These are phyloP conservation scores for Septoria petroselini DNA, from an alignment of 2,329 filamentous ascomycete genomes.

Conservation along the genomic window DNA sequence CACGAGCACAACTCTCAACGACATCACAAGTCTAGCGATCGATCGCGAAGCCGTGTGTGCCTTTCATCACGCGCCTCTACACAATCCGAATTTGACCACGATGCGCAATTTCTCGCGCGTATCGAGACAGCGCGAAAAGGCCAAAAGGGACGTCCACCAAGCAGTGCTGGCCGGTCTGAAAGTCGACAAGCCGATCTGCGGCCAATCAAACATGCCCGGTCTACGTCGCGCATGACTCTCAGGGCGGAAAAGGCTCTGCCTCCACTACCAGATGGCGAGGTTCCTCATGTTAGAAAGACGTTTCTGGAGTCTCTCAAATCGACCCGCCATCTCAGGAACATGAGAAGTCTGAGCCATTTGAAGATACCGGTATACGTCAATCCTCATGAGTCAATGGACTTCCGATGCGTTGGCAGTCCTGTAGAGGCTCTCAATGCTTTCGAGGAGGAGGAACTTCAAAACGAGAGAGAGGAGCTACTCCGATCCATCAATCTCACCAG, in stretches of 20 bases:
- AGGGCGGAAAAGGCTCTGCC: conserved; percentile 7
- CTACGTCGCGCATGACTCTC: not conserved
- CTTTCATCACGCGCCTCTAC: conserved; percentile 1
- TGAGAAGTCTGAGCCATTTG: conserved; percentile 9
- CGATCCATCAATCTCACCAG: conserved; percentile 12
- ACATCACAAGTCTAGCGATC: conserved; percentile 1
- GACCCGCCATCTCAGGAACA: conserved; percentile 9
- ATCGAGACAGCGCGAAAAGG: conserved; percentile 1
- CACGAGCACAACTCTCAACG: not conserved
- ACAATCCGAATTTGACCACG: not conserved
- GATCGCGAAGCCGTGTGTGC: conserved; percentile 4
- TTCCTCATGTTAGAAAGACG: not conserved
- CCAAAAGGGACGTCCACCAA: not conserved
- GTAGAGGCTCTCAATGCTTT: conserved; percentile 4
- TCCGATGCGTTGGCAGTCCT: not conserved
- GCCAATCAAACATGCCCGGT: not conserved
- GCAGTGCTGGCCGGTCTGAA: not conserved
- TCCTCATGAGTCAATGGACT: conserved; percentile 7
- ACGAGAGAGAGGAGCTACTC: conserved; percentile 9
- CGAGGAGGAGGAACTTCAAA: conserved; percentile 4
- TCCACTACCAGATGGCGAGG: not conserved
- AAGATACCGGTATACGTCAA: conserved; percentile 1
- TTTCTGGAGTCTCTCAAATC: conserved; percentile 11
- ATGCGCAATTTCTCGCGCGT: conserved; percentile 4
- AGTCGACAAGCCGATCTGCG: not conserved